Percentiles rank a stretch among this genome's conserved stretches.
These are phyloP conservation scores for Erodium texanum DNA, from an alignment of 441 rosid species.

Conservation along the genomic window DNA sequence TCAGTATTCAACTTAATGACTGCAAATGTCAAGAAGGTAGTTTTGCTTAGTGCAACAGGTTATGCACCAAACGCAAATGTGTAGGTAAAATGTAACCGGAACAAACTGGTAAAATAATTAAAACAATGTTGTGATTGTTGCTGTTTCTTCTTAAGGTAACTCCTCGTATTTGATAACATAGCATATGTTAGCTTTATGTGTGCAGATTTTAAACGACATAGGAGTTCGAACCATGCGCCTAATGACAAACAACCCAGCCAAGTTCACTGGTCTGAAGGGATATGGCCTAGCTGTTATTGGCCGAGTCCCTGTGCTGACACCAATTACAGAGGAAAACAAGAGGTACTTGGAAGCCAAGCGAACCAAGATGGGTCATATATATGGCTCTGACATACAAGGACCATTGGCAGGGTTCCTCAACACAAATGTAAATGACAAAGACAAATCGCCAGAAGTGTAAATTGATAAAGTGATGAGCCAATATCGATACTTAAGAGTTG, in stretches of 20 bases:
- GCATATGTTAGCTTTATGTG: not conserved
- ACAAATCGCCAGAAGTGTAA: not conserved
- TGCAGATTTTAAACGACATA: constrained; percentile 62
- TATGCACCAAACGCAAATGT: not conserved
- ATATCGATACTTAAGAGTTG: not conserved
- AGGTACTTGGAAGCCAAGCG: constrained; percentile 76
- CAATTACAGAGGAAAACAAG: constrained; percentile 71
- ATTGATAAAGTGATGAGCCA: not conserved
- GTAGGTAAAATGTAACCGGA: not conserved
- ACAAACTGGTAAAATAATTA: not conserved
- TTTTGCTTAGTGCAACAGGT: not conserved
- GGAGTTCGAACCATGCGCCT: constrained; percentile 72
- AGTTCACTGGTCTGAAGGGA: constrained; percentile 71
- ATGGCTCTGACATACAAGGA: constrained; percentile 51
- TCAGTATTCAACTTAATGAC: not conserved
- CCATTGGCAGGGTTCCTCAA: constrained; percentile 33
- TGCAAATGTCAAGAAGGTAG: not conserved
- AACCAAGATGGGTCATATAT: constrained; percentile 72
- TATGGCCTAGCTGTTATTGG: constrained; percentile 74
- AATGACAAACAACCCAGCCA: constrained; percentile 87
- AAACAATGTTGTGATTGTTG: not conserved
- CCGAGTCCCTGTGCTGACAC: constrained; percentile 68
- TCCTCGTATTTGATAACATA: not conserved
- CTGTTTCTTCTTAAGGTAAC: not conserved
- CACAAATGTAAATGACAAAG: constrained; percentile 8